These are phyloP conservation scores for Arthrobotrys sinensis DNA, from an alignment of 2,329 filamentous ascomycete species.

Conservation along the genomic window DNA sequence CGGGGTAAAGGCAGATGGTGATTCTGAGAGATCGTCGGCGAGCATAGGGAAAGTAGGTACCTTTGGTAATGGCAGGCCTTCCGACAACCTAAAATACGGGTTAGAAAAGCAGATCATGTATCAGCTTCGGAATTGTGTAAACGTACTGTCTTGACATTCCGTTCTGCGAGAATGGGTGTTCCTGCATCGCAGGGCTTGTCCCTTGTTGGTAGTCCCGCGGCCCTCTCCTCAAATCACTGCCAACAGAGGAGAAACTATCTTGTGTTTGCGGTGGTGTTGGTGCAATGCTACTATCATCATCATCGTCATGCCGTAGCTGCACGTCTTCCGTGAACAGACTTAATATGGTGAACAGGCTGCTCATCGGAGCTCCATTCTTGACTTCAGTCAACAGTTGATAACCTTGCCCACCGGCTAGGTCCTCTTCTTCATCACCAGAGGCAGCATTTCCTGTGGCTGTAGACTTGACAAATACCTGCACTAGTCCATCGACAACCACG, in stretches of 20 bases:
- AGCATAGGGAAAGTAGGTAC: constrained; percentile 85
- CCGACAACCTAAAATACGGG: constrained; percentile 20
- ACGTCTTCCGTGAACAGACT: constrained; percentile 97
- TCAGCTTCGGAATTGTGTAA: neutral
- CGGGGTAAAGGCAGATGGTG: constrained; percentile 61
- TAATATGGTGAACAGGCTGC: constrained; percentile 95
- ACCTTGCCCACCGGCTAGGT: constrained; percentile 77
- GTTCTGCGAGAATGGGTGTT: constrained; percentile 40
- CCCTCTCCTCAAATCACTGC: constrained; percentile 19
- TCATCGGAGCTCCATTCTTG: constrained; percentile 98
- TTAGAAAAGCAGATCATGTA: neutral
- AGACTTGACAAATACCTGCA: constrained; percentile 98
- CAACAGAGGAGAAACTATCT: constrained; percentile 42
- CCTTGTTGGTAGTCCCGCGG: constrained; percentile 36
- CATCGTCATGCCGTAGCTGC: constrained; percentile 80
- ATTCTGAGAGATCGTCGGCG: constrained; percentile 65
- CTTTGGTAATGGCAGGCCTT: constrained; percentile 70
- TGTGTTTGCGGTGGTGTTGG: constrained; percentile 50
- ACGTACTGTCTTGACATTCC: constrained; percentile 49
- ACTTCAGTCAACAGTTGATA: constrained; percentile 98
- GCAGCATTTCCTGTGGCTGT: constrained; percentile 72
- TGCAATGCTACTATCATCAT: constrained; percentile 69
- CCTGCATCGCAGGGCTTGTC: constrained; percentile 15
- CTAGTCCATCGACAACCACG: constrained; percentile 93
- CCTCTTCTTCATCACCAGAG: constrained; percentile 71